phyloP scores from a whole-genome alignment of 1,284 basidiomycete genomes.

The Megacollybia platyphylla region DNA sequence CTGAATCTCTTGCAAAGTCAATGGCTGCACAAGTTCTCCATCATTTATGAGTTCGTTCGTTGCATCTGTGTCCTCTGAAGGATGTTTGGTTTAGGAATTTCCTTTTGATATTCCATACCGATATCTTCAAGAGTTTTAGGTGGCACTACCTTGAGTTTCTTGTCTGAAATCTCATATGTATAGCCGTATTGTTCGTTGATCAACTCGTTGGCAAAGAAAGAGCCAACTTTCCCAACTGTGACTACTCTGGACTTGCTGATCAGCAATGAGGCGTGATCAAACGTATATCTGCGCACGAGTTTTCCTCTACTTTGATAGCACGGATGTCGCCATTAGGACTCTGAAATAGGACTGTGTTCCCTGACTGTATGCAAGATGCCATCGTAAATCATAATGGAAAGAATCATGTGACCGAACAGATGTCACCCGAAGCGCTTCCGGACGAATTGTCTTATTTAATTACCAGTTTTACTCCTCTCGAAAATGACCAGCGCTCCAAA shows the following conservation, averaged over 20 bases:
- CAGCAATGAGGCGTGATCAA: conserved; percentile 1
- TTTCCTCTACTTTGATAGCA: conserved; percentile 50
- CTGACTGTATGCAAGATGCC: conserved; percentile 29
- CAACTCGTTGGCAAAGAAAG: conserved; percentile 57
- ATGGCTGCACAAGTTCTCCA: conserved; percentile 63
- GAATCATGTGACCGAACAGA: neutral
- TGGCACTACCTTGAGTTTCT: conserved; percentile 48
- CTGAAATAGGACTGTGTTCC: conserved; percentile 53
- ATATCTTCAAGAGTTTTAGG: conserved; percentile 61
- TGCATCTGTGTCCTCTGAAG: conserved; percentile 76
- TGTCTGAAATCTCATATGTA: conserved; percentile 64
- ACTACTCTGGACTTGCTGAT: conserved; percentile 33
- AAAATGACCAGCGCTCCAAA: conserved; percentile 39
- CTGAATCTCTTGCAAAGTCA: conserved; percentile 75
- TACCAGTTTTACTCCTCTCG: conserved; percentile 40
- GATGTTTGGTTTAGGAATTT: conserved; percentile 1
- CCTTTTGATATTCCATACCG: conserved; percentile 26
- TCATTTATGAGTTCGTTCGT: conserved; percentile 86
- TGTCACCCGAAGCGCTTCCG: conserved; percentile 17
- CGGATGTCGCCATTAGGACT: conserved; percentile 61
- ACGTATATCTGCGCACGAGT: conserved; percentile 34
- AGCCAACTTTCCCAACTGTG: conserved; percentile 62
- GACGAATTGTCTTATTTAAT: conserved; percentile 44
- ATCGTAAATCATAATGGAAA: neutral
- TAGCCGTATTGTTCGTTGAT: conserved; percentile 66